Conservation (phyloP, 2,329 filamentous ascomycete genomes). For the Ceratocystiopsis brevicomis region DNA sequence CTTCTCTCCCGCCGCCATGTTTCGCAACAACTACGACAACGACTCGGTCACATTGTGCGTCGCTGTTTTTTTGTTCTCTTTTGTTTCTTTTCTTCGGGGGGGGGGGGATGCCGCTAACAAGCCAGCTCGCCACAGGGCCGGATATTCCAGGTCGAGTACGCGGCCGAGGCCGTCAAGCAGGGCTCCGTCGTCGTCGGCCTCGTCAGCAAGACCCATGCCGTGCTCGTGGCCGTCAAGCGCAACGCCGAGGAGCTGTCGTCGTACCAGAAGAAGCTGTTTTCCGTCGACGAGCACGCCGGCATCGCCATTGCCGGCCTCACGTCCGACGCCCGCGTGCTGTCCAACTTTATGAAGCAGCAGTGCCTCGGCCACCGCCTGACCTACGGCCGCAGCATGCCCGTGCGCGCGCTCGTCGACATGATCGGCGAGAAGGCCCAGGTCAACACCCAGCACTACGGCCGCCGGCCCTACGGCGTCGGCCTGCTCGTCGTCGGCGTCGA, state of each 20-base stretch:
- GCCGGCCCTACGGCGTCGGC: conserved; percentile 88
- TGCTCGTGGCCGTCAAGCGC: conserved; percentile 92
- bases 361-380: conserved; percentile 88
- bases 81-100: no score
- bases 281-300: conserved; percentile 86
- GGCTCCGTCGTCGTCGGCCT: conserved; percentile 94
- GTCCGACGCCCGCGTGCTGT: conserved; percentile 93
- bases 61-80: conserved; percentile 1
- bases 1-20: no score
- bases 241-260: conserved; percentile 98
- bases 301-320: conserved; percentile 92
- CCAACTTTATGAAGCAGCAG: conserved; percentile 99
- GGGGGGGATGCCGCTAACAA: no score
- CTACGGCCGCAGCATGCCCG: conserved; percentile 81
- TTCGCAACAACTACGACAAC: conserved; percentile 99
- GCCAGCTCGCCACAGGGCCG: conserved; percentile 88
- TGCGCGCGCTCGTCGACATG: conserved; percentile 73
- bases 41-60: conserved; percentile 97
- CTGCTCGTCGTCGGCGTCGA: conserved; percentile 86
- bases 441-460: conserved; percentile 95
- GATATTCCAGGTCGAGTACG: conserved; percentile 99
- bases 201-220: conserved; percentile 93
- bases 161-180: conserved; percentile 95
- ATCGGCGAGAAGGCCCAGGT: conserved; percentile 94
- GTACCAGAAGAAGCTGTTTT: conserved; percentile 98